A percentile compares a stretch with the other conserved stretches of the same genome.
Evolutionary conservation across 495 filamentous ascomycete genomes (phyloP).

Genomic region (Penicillium cosmopolitanum): DNA sequence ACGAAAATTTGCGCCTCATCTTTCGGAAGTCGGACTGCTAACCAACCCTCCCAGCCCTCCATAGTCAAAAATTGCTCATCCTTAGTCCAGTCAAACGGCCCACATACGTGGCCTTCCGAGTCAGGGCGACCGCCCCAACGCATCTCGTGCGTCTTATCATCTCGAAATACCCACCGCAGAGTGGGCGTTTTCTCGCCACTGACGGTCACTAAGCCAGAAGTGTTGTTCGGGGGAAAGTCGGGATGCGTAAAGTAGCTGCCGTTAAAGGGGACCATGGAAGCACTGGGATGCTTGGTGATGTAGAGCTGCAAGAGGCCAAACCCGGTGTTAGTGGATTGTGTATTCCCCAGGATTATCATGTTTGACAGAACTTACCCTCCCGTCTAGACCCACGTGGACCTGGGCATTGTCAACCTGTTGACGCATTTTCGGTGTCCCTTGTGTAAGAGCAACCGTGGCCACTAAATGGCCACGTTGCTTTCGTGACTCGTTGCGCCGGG

Average conservation of each 20-base stretch:
- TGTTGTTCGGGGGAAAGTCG: slow-evolving; percentile 10
- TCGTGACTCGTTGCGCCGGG: slow-evolving; percentile 6
- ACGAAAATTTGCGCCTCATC: slow-evolving; percentile 3
- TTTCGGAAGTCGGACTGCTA: slow-evolving; percentile 7
- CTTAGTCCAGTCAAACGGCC: slow-evolving; percentile 13
- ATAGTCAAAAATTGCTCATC: slow-evolving; percentile 11
- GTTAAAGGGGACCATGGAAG: slow-evolving; percentile 2
- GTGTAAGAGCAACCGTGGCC: neutral
- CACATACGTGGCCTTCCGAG: slow-evolving; percentile 10
- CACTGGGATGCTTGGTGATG: slow-evolving; percentile 5
- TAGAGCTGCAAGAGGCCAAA: slow-evolving; percentile 7
- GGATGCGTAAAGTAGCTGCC: slow-evolving; percentile 12
- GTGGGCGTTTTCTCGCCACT: slow-evolving; percentile 9
- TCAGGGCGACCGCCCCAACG: slow-evolving; percentile 14
- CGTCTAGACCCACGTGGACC: slow-evolving; percentile 9
- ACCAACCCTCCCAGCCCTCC: slow-evolving; percentile 14
- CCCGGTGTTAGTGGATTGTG: neutral
- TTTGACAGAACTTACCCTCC: slow-evolving; percentile 5
- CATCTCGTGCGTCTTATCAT: slow-evolving; percentile 14
- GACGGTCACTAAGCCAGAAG: slow-evolving; percentile 13
- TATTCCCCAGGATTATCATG: neutral
- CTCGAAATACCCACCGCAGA: slow-evolving; percentile 14
- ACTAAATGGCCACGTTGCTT: slow-evolving; percentile 10
- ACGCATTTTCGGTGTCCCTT: slow-evolving; percentile 6
- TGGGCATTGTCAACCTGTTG: slow-evolving; percentile 9